phyloP scores from a whole-genome alignment of 2,329 filamentous ascomycete species.

The Trichophyton schoenleinii region DNA sequence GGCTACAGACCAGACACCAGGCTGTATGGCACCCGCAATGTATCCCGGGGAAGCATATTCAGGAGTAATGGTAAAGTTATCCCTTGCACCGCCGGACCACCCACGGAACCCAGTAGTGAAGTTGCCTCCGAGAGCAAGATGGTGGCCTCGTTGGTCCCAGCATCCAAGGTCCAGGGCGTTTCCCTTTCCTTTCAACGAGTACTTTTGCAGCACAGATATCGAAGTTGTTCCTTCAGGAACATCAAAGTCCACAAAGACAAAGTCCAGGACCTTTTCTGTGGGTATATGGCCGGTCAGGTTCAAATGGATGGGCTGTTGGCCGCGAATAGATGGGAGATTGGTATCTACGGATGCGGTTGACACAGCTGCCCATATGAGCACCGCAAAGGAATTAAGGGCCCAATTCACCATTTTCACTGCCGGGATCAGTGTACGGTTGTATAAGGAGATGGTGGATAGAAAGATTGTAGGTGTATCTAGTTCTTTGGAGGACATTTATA shows the following conservation, averaged over 20 bases:
- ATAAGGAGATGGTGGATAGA: too few relatives aligned
- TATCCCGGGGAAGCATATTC: slow-evolving; percentile 16
- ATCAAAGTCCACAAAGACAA: slow-evolving; percentile 16
- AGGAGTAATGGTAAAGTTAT: slow-evolving; percentile 17
- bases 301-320: slow-evolving; percentile 7
- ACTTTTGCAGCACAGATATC: slow-evolving; percentile 15
- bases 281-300: slow-evolving; percentile 15
- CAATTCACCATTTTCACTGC: neutral
- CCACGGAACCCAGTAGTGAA: slow-evolving; percentile 12
- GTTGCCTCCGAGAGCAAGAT: slow-evolving; percentile 7
- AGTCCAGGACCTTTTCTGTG: slow-evolving; percentile 14
- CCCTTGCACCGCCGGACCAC: slow-evolving; percentile 14
- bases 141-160: slow-evolving; percentile 14
- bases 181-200: slow-evolving; percentile 12
- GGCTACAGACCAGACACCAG: slow-evolving; percentile 16
- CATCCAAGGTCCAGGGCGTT: slow-evolving; percentile 16
- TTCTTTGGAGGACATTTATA: too few relatives aligned
- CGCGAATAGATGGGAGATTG: neutral
- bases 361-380: neutral
- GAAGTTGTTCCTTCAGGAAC: slow-evolving; percentile 14
- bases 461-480: too few relatives aligned
- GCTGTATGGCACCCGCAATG: slow-evolving; percentile 14
- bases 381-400: neutral
- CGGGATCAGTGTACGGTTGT: too few relatives aligned
- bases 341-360: neutral